phyloP scores from a whole-genome alignment of 495 filamentous ascomycete genomes.

The Trichoderma reesei region DNA sequence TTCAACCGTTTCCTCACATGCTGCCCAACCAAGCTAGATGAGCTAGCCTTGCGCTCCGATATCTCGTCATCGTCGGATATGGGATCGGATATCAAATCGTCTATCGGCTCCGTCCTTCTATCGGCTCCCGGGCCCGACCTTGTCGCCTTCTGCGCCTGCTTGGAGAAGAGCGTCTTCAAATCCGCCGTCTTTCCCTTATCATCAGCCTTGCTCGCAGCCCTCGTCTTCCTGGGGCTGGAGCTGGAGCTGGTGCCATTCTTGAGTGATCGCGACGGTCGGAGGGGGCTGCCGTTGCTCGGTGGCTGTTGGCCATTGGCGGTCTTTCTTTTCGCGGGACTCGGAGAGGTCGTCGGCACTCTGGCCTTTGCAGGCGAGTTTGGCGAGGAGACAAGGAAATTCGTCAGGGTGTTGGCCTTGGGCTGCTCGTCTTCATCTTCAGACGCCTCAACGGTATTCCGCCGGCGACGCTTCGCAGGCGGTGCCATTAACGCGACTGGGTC shows the following conservation, averaged over 20 bases:
- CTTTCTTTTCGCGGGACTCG: slow-evolving; percentile 12
- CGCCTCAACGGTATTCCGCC: slow-evolving; percentile 34
- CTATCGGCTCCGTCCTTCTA: slow-evolving; percentile 17
- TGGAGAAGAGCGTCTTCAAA: slow-evolving; percentile 43
- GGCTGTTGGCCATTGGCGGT: slow-evolving; percentile 2
- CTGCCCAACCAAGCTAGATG: slow-evolving; percentile 34
- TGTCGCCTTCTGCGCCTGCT: slow-evolving; percentile 36
- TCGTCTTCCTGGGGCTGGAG: slow-evolving; percentile 35
- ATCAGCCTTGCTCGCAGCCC: slow-evolving; percentile 29
- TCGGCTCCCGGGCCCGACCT: slow-evolving; percentile 12
- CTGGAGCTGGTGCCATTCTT: slow-evolving; percentile 27
- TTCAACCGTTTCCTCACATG: slow-evolving; percentile 35
- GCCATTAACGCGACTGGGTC: slow-evolving; percentile 29
- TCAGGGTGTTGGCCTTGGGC: slow-evolving; percentile 24
- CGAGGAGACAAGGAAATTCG: slow-evolving; percentile 34
- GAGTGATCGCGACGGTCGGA: slow-evolving; percentile 10
- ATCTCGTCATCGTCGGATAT: slow-evolving; percentile 42
- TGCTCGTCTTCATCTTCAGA: slow-evolving; percentile 28
- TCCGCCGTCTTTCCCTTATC: slow-evolving; percentile 38
- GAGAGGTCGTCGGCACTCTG: slow-evolving; percentile 22
- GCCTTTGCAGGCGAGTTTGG: slow-evolving; percentile 22
- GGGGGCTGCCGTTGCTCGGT: slow-evolving; percentile 10
- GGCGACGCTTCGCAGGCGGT: slow-evolving; percentile 46
- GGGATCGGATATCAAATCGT: slow-evolving; percentile 42
- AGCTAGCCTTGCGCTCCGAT: slow-evolving; percentile 27